Percentiles rank a stretch among this genome's conserved stretches.
These are phyloP conservation scores for Polygonum maritimum DNA, from an alignment of 148 eudicot genomes.

Conservation along the genomic window DNA sequence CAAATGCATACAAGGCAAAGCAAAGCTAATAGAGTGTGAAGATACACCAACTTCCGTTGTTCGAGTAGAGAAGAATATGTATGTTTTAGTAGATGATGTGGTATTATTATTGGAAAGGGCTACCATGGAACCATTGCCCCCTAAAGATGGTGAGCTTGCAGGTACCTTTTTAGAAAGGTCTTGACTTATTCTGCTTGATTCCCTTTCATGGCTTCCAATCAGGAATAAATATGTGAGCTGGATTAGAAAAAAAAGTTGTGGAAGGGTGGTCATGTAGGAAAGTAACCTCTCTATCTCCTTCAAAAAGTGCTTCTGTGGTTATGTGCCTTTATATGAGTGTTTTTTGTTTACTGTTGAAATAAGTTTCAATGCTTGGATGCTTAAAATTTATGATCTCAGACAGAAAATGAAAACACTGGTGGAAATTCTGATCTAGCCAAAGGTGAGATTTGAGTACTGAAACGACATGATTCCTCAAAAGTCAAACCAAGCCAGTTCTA, in stretches of 20 bases:
- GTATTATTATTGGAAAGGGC: conserved; percentile 69
- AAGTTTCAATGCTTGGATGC: not conserved
- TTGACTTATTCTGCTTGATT: not conserved
- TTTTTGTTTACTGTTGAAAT: not conserved
- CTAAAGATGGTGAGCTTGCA: conserved; percentile 69
- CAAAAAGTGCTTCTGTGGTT: not conserved
- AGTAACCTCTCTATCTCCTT: not conserved
- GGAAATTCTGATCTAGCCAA: not conserved
- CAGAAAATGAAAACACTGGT: not conserved
- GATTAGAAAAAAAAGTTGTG: not conserved
- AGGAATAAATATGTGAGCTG: not conserved
- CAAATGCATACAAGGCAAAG: conserved; percentile 54
- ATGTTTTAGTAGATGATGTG: conserved; percentile 80
- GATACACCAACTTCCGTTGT: conserved; percentile 64
- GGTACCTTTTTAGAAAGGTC: not conserved
- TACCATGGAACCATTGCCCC: conserved; percentile 76
- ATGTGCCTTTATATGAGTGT: not conserved
- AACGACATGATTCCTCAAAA: too few relatives aligned
- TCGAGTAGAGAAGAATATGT: conserved; percentile 59
- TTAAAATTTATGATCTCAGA: not conserved
- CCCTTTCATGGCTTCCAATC: not conserved
- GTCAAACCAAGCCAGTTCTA: too few relatives aligned
- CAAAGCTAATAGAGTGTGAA: conserved; percentile 49
- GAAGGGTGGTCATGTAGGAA: conserved; percentile 7
- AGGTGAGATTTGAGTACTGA: too few relatives aligned